A percentile compares a stretch with the other conserved stretches of the same genome.
Evolutionary conservation across 768 basidiomycete species (phyloP).

Genomic region (Piloderma croceum): DNA sequence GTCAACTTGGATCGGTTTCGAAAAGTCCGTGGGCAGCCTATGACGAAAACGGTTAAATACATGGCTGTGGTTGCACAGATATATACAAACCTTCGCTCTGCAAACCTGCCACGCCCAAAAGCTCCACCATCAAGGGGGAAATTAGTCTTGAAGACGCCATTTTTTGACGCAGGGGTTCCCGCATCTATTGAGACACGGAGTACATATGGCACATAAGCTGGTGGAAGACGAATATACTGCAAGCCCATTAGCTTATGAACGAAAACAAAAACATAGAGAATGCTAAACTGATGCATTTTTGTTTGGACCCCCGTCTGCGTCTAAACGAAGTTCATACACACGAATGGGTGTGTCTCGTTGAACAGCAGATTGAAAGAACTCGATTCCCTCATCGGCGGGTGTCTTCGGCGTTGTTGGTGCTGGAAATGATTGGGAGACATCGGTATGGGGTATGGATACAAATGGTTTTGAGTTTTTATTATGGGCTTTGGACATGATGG

Average conservation of each 20-base stretch:
- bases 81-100: conserved; percentile 64
- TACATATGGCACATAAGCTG: conserved; percentile 83
- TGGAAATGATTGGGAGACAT: background rate
- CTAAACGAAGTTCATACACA: conserved; percentile 84
- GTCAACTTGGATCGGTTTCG: conserved; percentile 89
- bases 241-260: background rate
- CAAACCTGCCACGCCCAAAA: conserved; percentile 72
- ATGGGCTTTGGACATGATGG: background rate
- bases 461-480: background rate
- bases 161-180: conserved; percentile 84
- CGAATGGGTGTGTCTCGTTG: conserved; percentile 60
- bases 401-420: conserved; percentile 65
- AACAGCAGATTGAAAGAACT: conserved; percentile 67
- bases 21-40: conserved; percentile 84
- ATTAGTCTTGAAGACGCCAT: conserved; percentile 93
- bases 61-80: conserved; percentile 16
- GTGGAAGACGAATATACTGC: conserved; percentile 94
- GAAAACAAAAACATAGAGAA: background rate
- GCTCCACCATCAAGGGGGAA: conserved; percentile 90
- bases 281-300: conserved; percentile 67
- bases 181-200: conserved; percentile 88
- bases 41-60: conserved; percentile 4
- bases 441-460: background rate
- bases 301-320: conserved; percentile 85
- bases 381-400: conserved; percentile 88